Evolutionary conservation across 352 stramenopile genomes (phyloP), one percentile per base, ranked within the genome.

Genomic region (Phytophthora chlamydospora): DNA sequence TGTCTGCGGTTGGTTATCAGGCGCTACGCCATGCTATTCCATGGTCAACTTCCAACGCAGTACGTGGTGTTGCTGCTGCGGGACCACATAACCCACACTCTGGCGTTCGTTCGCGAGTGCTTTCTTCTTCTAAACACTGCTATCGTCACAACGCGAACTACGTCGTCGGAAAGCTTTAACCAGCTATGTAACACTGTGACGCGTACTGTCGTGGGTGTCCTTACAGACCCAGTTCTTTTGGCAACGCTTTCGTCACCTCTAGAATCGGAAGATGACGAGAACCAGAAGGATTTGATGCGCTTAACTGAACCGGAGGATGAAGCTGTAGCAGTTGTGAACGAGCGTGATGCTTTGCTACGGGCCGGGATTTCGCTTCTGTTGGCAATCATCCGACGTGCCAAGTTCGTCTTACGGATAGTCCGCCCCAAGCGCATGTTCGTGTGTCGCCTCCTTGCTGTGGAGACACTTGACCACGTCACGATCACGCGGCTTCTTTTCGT

Each of bases 21-120:
- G 34, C 84, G 86, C 5, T 90, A 95, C 45, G 83, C 84, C 0
- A 93, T 93, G 81, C 62, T 85, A 3, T 85, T 95, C 61, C 79
- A 93, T 50, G 84, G 84, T 1, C 83, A 93, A 58, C 52, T 95
- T 10, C 84, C 86, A 0, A 88, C 66, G 0, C 71, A 78, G 13
- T 70, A 80, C 35, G 65, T 93, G 27, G 44, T 75, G 14, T 24
- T 56, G 16, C 13, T 76, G 31, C 58, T 93, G 6, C 54, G 71
- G n/a, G 68, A 90, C 32, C 78, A 93, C 34, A 71, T 74, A n/a
- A 73, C 81, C 17, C 80, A 90, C 53, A 85, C 85, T 2, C 54
- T 70, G 5, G 68, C 31, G 3, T 92, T 93, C 48, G 58, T 92
- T 16, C 80, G 80, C 4, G 86, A 93, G 52, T 90, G 80, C 49